Evolutionary conservation across 2,329 filamentous ascomycete genomes (phyloP), one percentile per base, ranked within the genome.

Genomic region (Lecanoromycetidae sp.): DNA sequence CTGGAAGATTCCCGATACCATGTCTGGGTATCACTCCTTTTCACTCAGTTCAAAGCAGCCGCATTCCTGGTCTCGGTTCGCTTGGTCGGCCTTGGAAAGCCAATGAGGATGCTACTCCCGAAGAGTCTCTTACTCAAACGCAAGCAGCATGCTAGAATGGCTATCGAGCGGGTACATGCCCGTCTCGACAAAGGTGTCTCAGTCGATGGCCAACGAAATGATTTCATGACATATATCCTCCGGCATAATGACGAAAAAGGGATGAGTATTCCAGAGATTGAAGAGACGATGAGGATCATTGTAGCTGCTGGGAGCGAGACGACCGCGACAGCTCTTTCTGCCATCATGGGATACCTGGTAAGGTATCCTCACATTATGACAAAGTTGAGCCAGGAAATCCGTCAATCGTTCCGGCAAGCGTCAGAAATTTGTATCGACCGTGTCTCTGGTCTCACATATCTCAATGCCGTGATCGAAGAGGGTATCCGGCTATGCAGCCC

Each of bases 261-360:
- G 23, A 51, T 62, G 46, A 57, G 30, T 5, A 32, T 49, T 1
- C 54, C 48, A 1, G 65, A 69, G 38, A 62, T 70, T 34, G 55
- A 62, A 33, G 42, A 55, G 3, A 66, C 63, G 33, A 55, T 60
- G 1, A 48, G 56, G 4, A 41, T 60, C 15, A 36, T 69, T 32
- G 57, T 69, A 5, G 47, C 63, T 2, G 70, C 65, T 0, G 70
- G 70, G 0, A 64, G 61, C 4, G 69, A 72, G 45, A 72, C 70
- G 0, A 72, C 68, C 0, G 69, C 69, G 0, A 69, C 69, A 0
- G 55, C 64, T 2, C 56, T 73, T 2, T 56, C 61, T 0, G 70
- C 69, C 1, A 56, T 60, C 0, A 68, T 67, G 0, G 72, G 63
- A 44, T 58, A 67, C 0, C 57, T 75, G 0, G 55, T 68, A 19